Conservation (phyloP, 176 grass and related monocot genomes). For the Stipa capillata region DNA sequence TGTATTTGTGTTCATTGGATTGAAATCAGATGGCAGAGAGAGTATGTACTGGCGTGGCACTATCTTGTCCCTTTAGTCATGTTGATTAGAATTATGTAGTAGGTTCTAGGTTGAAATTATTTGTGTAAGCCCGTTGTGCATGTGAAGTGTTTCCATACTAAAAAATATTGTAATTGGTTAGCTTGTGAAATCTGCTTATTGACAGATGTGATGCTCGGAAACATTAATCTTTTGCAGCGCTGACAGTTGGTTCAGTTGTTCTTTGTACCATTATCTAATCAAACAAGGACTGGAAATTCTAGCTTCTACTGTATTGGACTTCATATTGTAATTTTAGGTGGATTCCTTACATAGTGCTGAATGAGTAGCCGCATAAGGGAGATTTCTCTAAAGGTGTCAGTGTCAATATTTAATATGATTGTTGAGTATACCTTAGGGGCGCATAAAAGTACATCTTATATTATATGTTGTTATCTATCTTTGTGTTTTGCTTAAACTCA, state of each 20-base stretch:
- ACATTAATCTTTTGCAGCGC: neutral
- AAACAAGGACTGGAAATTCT: neutral
- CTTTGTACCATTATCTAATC: neutral
- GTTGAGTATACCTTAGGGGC: neutral
- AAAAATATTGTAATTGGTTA: neutral
- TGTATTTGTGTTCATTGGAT: neutral
- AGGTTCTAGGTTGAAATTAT: neutral
- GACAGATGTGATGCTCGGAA: neutral
- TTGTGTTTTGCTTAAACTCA: neutral
- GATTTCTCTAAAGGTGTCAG: neutral
- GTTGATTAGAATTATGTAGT: neutral
- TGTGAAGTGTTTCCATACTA: neutral
- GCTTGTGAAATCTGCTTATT: neutral
- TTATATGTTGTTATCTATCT: neutral
- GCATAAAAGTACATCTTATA: neutral
- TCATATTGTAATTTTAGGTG: neutral
- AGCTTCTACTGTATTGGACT: constrained; percentile 3
- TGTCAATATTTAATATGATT: neutral
- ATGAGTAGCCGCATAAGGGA: neutral
- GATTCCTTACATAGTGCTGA: neutral
- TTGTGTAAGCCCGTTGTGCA: neutral
- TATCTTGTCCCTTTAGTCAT: too few species aligned
- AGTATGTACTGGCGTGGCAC: too few species aligned
- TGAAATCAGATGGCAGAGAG: neutral
- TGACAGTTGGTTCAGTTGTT: neutral